phyloP scores from a whole-genome alignment of 2,329 filamentous ascomycete species.

The Nothopassalora personata region DNA sequence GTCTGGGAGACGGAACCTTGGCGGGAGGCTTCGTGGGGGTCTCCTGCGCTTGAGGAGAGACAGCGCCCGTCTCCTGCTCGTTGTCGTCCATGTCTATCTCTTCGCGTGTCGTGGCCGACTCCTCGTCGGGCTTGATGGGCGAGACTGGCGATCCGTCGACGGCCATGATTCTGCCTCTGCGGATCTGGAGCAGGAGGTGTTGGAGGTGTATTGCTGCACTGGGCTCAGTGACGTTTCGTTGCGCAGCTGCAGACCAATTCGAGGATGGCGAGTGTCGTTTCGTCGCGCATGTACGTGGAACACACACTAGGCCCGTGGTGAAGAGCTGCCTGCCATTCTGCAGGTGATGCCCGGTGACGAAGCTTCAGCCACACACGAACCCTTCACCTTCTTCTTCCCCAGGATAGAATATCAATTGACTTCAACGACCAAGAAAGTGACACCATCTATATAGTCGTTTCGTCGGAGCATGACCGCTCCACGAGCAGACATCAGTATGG shows the following conservation, averaged over 20 bases:
- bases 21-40: constrained; percentile 34
- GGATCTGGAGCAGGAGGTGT: background rate
- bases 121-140: constrained; percentile 27
- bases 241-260: background rate
- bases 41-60: constrained; percentile 39
- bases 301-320: background rate
- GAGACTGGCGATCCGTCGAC: constrained; percentile 26
- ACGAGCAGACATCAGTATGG: constrained; percentile 19
- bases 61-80: constrained; percentile 56
- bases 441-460: background rate
- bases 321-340: background rate
- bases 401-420: too few species aligned
- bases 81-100: constrained; percentile 56
- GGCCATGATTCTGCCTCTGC: constrained; percentile 15
- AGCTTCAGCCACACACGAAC: too few species aligned
- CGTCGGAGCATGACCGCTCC: background rate
- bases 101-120: constrained; percentile 35
- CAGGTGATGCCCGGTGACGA: too few species aligned
- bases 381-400: too few species aligned
- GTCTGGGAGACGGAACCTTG: constrained; percentile 39
- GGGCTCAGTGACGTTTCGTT: background rate
- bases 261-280: background rate
- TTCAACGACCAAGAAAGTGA: background rate
- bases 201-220: background rate
- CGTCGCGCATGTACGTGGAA: background rate